Evolutionary conservation across 371 early-diverging fungal genomes (phyloP).

Genomic region (Mortierella sp.): DNA sequence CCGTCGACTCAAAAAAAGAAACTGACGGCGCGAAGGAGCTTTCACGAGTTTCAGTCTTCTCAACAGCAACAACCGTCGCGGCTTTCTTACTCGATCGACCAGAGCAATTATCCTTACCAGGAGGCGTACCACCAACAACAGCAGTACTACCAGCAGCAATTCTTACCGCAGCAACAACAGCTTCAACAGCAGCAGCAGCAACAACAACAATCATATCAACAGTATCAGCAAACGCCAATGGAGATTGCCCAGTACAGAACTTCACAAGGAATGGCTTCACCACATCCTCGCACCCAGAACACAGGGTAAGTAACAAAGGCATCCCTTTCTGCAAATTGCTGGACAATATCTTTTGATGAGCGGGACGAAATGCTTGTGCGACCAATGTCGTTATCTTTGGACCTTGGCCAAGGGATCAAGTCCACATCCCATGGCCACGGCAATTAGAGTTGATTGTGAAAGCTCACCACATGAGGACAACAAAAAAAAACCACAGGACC

Average conservation of each 20-base stretch:
- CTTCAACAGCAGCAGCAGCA: conserved; percentile 12
- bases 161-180: conserved; percentile 17
- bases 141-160: conserved; percentile 10
- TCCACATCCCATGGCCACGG: conserved; percentile 1
- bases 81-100: background rate
- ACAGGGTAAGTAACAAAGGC: conserved; percentile 27
- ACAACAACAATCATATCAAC: conserved; percentile 9
- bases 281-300: conserved; percentile 38
- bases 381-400: conserved; percentile 1
- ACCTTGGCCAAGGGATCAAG: background rate
- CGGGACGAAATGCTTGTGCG: background rate
- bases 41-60: conserved; percentile 12
- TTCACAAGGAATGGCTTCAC: conserved; percentile 30
- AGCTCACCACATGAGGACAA: conserved; percentile 11
- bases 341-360: background rate
- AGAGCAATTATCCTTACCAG: background rate
- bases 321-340: background rate
- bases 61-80: conserved; percentile 1
- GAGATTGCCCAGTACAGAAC: conserved; percentile 37
- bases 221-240: conserved; percentile 20
- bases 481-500: conserved; percentile 2
- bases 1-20: conserved; percentile 1
- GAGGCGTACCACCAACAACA: conserved; percentile 2
- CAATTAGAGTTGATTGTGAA: conserved; percentile 6
- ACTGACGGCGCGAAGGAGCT: conserved; percentile 10